Base-by-base conservation (phyloP, 2,329 filamentous ascomycete genomes). In the Tolypocladium guangdongense region DNA sequence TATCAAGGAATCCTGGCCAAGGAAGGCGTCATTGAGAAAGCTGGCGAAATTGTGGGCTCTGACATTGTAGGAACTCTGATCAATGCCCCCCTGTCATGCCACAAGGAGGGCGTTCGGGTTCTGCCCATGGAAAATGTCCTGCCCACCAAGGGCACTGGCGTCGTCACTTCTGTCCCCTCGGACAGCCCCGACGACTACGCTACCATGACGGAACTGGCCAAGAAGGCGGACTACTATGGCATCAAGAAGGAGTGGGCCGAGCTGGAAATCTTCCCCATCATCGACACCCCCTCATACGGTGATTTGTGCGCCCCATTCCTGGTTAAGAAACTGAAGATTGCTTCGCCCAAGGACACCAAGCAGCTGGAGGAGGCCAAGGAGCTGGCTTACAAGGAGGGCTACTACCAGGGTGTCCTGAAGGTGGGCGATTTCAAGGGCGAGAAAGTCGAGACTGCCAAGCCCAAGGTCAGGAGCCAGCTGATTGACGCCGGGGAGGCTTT, bases 171-270 rank as follows among this genome's bases (percentile, higher is more conserved):
- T 41, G 93, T 99, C 16, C 93, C 93, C 22, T 96, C 90, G 2
- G 93, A 99, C 74, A 95, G 88, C 54, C 71, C 93, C 1, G 93
- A 99, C 66, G 93, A 99, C 67, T 99, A 86, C 69, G 90, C 90
- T 46, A 99, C 90, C 33, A 79, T 92, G 43, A 80, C 82, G 47
- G 93, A 99, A 58, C 80, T 99, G 55, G 82, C 83, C 39, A 97
- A 97, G 79, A 99, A 99, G 77, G 82, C 92, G 1, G 92, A 95
- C 8, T 97, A 89, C 76, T 96, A 99, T 70, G 87, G 88, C 51
- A 97, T 99, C 67, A 81, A 96, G 74, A 93, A 95, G 73, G 90
- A 96, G 68, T 99, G 93, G 93, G 90, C 88, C 4, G 88, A 95
- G 66, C 76, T 92, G 52, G 89, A 96, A 59, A 92, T 96, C 53